phyloP scores from a whole-genome alignment of 129 eudicot species.

The Chrysanthemum makinoi region DNA sequence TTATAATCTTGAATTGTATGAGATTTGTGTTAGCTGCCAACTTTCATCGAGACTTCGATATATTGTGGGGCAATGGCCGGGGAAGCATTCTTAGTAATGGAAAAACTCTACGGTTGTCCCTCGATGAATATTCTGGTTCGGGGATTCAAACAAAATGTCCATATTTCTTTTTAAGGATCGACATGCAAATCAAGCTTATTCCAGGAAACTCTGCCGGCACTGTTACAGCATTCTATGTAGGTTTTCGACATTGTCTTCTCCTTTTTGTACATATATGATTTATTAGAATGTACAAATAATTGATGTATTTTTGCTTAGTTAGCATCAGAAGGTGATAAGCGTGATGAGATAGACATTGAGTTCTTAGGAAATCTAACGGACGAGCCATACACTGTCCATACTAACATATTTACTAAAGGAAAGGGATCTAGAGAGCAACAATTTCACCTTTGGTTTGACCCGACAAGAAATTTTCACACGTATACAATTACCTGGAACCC shows the following conservation, averaged over 20 bases:
- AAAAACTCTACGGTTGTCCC: slow-evolving; percentile 29
- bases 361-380: slow-evolving; percentile 35
- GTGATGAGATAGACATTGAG: slow-evolving; percentile 36
- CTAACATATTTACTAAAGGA: slow-evolving; percentile 33
- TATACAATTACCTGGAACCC: slow-evolving; percentile 37
- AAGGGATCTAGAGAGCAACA: slow-evolving; percentile 34
- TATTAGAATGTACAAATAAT: neutral
- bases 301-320: slow-evolving; percentile 18
- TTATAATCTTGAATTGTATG: slow-evolving; percentile 16
- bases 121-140: slow-evolving; percentile 31
- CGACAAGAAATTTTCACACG: slow-evolving; percentile 29
- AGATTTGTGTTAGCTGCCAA: slow-evolving; percentile 21
- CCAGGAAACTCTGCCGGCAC: slow-evolving; percentile 42
- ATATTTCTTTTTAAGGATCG: slow-evolving; percentile 28
- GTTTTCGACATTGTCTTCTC: neutral
- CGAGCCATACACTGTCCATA: slow-evolving; percentile 34
- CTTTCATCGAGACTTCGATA: slow-evolving; percentile 23
- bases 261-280: neutral
- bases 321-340: slow-evolving; percentile 29
- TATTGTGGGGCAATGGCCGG: slow-evolving; percentile 33
- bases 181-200: slow-evolving; percentile 37
- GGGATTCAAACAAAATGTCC: slow-evolving; percentile 17
- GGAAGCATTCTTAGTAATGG: slow-evolving; percentile 25
- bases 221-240: slow-evolving; percentile 34
- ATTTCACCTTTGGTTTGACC: slow-evolving; percentile 38